Evolutionary conservation across 2,329 filamentous ascomycete species (phyloP).

Genomic region (Pestalotiopsis sp.): DNA sequence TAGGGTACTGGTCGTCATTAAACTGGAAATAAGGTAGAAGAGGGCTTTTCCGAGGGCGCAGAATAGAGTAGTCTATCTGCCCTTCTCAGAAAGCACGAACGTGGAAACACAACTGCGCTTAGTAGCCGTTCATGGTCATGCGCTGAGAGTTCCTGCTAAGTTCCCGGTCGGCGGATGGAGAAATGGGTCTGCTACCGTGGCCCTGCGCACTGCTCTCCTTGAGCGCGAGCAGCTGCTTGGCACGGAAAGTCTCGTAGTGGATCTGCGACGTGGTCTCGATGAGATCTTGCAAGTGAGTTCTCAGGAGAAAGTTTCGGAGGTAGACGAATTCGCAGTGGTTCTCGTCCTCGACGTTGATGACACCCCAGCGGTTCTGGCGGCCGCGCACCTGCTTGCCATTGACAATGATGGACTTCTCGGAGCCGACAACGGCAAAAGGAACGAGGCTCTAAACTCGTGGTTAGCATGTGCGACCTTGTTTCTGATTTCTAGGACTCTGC

Average conservation of each 20-base stretch:
- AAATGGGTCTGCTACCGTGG: slow-evolving; percentile 87
- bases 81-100: slow-evolving; percentile 26
- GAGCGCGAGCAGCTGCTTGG: slow-evolving; percentile 95
- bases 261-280: slow-evolving; percentile 99
- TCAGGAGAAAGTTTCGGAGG: slow-evolving; percentile 96
- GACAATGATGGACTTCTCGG: slow-evolving; percentile 96
- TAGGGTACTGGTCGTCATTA: slow-evolving; percentile 24
- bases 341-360: slow-evolving; percentile 99
- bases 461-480: neutral
- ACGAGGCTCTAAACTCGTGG: slow-evolving; percentile 71
- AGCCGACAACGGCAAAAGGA: slow-evolving; percentile 96
- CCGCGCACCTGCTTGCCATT: slow-evolving; percentile 96
- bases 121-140: slow-evolving; percentile 99
- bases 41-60: slow-evolving; percentile 7
- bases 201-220: slow-evolving; percentile 96
- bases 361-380: slow-evolving; percentile 98
- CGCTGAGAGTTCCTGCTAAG: slow-evolving; percentile 96
- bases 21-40: slow-evolving; percentile 14
- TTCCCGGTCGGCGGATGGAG: slow-evolving; percentile 90
- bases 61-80: slow-evolving; percentile 20
- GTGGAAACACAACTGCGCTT: slow-evolving; percentile 37
- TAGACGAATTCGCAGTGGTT: slow-evolving; percentile 99
- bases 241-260: slow-evolving; percentile 99
- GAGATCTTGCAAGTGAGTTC: slow-evolving; percentile 96
- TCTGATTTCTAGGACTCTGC: neutral